Conservation (phyloP, 306 rosid genomes). For the Vicia sativa region DNA sequence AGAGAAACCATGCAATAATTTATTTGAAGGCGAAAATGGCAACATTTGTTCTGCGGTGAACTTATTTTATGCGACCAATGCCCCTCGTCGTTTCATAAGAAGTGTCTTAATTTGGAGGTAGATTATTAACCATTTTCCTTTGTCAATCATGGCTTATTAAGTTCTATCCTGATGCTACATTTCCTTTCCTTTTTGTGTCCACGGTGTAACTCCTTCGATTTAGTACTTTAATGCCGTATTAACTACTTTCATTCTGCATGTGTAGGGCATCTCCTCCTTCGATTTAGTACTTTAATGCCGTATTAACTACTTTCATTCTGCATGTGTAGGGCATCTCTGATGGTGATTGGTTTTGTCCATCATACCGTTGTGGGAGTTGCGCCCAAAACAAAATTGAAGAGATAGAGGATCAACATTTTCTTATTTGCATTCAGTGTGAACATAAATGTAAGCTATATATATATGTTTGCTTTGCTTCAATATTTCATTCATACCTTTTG, state of each 20-base stretch:
- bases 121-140: slow-evolving; percentile 29
- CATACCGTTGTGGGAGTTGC: slow-evolving; percentile 76
- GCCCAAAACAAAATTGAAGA: slow-evolving; percentile 41
- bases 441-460: slow-evolving; percentile 60
- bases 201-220: slow-evolving; percentile 7
- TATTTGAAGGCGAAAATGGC: slow-evolving; percentile 58
- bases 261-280: no score
- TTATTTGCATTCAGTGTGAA: slow-evolving; percentile 80
- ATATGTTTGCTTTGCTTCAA: slow-evolving; percentile 33
- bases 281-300: no score
- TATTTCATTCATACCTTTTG: slow-evolving; percentile 13
- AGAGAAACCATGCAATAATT: slow-evolving; percentile 22
- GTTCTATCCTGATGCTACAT: slow-evolving; percentile 23
- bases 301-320: slow-evolving; percentile 32
- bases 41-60: slow-evolving; percentile 75
- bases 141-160: slow-evolving; percentile 26
- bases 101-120: slow-evolving; percentile 79
- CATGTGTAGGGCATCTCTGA: slow-evolving; percentile 71
- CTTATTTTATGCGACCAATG: slow-evolving; percentile 82
- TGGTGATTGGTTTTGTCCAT: slow-evolving; percentile 92
- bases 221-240: slow-evolving; percentile 15
- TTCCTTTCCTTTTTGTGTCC: slow-evolving; percentile 1
- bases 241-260: no score
- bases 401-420: slow-evolving; percentile 36
- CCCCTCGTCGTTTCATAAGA: slow-evolving; percentile 74